Evolutionary conservation across 2,329 filamentous ascomycete genomes (phyloP).

Genomic region (Paraphaeosphaeria sporulosa): DNA sequence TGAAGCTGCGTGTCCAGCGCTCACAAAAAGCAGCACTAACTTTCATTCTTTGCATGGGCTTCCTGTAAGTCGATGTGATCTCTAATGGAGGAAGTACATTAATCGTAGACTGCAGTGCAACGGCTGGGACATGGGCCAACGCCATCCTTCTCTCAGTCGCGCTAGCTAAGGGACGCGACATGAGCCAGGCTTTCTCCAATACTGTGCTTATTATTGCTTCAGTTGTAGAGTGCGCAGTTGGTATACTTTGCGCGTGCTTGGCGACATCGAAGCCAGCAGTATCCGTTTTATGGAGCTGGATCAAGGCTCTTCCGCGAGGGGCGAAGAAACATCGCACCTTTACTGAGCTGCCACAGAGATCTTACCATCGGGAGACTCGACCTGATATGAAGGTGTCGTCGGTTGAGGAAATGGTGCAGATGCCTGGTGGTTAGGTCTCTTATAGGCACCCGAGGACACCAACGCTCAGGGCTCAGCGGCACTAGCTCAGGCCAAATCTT

Average conservation of each 20-base stretch:
- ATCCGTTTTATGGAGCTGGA: neutral
- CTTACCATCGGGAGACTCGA: neutral
- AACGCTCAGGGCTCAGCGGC: too few species aligned
- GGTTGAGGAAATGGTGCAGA: neutral
- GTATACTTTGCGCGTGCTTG: conserved; percentile 1
- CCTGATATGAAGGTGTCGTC: neutral
- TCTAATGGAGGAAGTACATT: neutral
- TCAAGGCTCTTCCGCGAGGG: neutral
- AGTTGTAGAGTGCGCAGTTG: neutral
- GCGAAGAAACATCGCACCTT: neutral
- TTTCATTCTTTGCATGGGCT: neutral
- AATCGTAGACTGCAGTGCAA: neutral
- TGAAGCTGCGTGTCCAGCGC: neutral
- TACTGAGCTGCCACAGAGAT: neutral
- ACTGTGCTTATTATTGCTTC: conserved; percentile 1
- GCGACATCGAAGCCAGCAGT: conserved; percentile 7
- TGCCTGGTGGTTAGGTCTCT: neutral
- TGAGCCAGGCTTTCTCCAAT: neutral
- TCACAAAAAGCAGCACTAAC: conserved; percentile 1
- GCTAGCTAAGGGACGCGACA: neutral
- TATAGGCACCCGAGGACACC: neutral
- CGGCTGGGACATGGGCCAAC: conserved; percentile 3
- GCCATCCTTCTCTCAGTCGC: conserved; percentile 2
- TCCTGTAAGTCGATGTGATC: neutral
- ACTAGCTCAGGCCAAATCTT: too few species aligned